Base-by-base conservation (phyloP, 164 flowering plant genomes). In the Stephania yunnanensis region DNA sequence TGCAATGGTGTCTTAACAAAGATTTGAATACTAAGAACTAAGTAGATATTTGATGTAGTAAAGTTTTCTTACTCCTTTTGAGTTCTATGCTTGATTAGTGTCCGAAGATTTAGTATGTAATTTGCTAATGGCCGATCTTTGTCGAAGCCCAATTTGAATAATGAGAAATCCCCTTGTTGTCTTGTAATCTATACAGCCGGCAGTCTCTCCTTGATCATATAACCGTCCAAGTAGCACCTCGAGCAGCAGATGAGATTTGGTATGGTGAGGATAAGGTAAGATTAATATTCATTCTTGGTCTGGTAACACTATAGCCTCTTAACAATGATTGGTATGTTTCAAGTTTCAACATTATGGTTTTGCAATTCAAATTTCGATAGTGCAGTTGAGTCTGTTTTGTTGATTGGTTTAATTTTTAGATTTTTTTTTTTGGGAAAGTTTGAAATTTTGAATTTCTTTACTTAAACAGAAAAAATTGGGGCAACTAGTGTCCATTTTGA, bases 161-260 rank as follows among this genome's bases (percentile, higher is more conserved):
- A 48, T 48, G 53, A 48, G 53, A 12, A 8, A 36, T 36, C 42
- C 42, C 15, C 15, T 50, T 73, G 71, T 10, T 61, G 30, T 44
- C 46, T 44, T 52, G 17, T 22, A 22, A 81, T 73, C 69, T 45
- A 42, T 86, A 84, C 88, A 95, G 97, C 79, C 97, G 94, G 45
- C 97, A 93, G 73, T 89, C 94, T 42, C 84, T 93, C 73, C 82
- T 93, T 78, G 97, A 95, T 84, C 89, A 91, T 80, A 95, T 95
- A 67, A 95, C 97, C 64, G 95, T 95, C 79, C 97, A 90, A 73
- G 71, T 95, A 75, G 97, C 97, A 72, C 94, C 98, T 29, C 94
- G 98, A 30, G 98, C 98, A 46, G 98, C 98, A 70, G 98, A 95
- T 85, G 98, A 91, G 82, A 80, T 95, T 71, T 92, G 94, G 93